Evolutionary conservation across 1,284 basidiomycete genomes (phyloP), one percentile per base, ranked within the genome.

Genomic region (Apiotrichum montevideense): DNA sequence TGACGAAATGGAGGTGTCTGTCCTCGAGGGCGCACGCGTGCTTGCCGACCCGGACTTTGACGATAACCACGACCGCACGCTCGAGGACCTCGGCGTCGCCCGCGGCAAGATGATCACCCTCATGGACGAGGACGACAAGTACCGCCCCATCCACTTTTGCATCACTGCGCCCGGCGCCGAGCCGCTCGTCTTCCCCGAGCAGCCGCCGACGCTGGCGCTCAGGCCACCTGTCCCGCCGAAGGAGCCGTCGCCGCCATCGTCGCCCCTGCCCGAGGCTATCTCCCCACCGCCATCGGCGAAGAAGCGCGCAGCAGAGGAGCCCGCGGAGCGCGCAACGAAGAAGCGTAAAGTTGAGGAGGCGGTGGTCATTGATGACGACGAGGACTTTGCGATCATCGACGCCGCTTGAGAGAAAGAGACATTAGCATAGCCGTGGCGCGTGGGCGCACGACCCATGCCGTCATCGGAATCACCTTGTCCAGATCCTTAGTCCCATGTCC

Each of bases 71-170:
- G 63, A 47, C 14, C 69, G 68, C 55, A 73, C 73, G 15, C 58
- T 78, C 48, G 72, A 59, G 15, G 71, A 74, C 13, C 58, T 78
- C 32, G 72, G 67, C 4, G 54, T 77, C 10, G 66, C 56, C 11
- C 61, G 74, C 5, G 75, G 75, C 11, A 90, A 86, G 75, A 91
- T 94, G 75, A 70, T 98, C 64, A 86, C 85, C 1, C 85, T 98
- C 33, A 86, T 86, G 46, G 76, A 77, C 61, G 75, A 76, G 52
- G 90, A 95, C 45, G 87, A 83, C n/a, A 84, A 85, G 63, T 82
- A 80, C 70, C 83, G 80, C 9, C 88, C 86, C 2, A 81, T 94
- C 46, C 81, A 85, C 11, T 80, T 93, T n/a, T 86, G 82, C 2
- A 70, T 95, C 34, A 83, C 83, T 45, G 74, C 78, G 37, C 78